These are phyloP conservation scores for Mucor mucedo DNA, from an alignment of 371 early-diverging fungal species.

Conservation along the genomic window DNA sequence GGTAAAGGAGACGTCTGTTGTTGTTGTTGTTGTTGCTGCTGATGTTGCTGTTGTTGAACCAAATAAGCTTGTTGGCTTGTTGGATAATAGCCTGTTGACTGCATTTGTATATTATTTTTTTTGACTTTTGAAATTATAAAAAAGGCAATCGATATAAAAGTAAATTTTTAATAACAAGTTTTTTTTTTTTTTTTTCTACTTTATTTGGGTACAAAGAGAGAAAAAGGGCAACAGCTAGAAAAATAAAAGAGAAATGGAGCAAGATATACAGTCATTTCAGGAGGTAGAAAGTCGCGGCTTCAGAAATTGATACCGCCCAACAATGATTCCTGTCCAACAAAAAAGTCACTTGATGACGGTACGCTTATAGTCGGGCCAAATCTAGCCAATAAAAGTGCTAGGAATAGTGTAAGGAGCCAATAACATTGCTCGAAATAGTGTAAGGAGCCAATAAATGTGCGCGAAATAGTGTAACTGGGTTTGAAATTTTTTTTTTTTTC, in stretches of 20 bases:
- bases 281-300: no score
- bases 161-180: conserved; percentile 13
- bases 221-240: conserved; percentile 1
- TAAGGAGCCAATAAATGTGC: no score
- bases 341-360: no score
- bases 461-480: no score
- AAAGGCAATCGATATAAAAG: conserved; percentile 10
- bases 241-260: conserved; percentile 11
- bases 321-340: no score
- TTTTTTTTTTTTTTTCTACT: conserved; percentile 6
- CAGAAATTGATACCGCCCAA: no score
- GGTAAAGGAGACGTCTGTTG: conserved; percentile 14
- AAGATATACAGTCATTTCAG: background rate
- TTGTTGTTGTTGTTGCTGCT: conserved; percentile 24
- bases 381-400: no score
- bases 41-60: conserved; percentile 27
- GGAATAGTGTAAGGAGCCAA: no score
- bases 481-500: no score
- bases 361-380: no score
- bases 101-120: conserved; percentile 19
- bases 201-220: conserved; percentile 18
- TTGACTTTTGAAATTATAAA: conserved; percentile 2
- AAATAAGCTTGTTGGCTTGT: conserved; percentile 22
- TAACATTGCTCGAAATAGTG: no score
- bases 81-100: conserved; percentile 30